Conservation (phyloP, 768 basidiomycete genomes). For the Hericium coralloides region DNA sequence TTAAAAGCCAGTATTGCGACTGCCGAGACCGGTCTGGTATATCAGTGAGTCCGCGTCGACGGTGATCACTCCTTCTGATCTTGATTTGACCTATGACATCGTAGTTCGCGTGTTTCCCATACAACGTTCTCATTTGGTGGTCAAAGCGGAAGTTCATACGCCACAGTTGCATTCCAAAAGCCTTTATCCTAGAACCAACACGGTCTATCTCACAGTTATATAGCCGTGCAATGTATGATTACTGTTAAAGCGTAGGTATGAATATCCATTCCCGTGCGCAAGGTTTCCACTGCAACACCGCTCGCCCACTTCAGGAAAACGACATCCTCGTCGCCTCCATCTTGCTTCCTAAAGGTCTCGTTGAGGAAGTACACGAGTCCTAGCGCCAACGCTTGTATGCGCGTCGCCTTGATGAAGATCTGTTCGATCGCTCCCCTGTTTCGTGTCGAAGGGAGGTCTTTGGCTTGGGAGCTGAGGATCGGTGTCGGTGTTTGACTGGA, state of each 20-base stretch:
- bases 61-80: neutral
- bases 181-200: neutral
- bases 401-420: constrained; percentile 67
- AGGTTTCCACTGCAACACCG: constrained; percentile 57
- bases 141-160: constrained; percentile 57
- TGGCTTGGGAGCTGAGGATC: constrained; percentile 30
- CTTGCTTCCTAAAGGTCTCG: constrained; percentile 29
- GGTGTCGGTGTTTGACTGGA: constrained; percentile 72
- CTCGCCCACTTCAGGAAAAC: constrained; percentile 57
- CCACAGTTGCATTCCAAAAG: constrained; percentile 65
- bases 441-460: constrained; percentile 33
- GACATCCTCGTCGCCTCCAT: constrained; percentile 27
- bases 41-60: constrained; percentile 43
- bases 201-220: neutral
- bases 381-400: constrained; percentile 55
- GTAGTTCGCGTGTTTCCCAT: constrained; percentile 65
- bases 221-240: neutral
- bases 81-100: neutral
- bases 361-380: constrained; percentile 70
- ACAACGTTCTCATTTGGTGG: constrained; percentile 73
- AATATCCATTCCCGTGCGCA: constrained; percentile 59
- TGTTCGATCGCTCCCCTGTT: constrained; percentile 63
- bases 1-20: constrained; percentile 44
- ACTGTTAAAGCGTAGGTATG: constrained; percentile 26
- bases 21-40: constrained; percentile 40